Evolutionary conservation across 306 rosid genomes (phyloP), one percentile per base, ranked within the genome.

Genomic region (Acmispon strigosus): DNA sequence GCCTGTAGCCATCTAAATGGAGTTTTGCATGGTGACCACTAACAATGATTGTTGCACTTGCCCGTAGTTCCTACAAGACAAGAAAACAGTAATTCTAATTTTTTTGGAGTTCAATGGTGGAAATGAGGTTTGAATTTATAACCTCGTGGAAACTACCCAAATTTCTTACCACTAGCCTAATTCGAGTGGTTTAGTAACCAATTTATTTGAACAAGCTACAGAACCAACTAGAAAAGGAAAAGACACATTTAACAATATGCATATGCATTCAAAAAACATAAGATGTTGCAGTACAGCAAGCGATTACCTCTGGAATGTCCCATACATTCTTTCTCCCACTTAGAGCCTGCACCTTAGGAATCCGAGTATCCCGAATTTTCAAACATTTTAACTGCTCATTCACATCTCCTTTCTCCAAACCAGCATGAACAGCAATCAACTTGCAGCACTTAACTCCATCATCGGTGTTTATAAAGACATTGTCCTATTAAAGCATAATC

Each of bases 11-110:
- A 61, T 94, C 90, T 45, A 83, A 62, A 59, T 83, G 84, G 54
- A 90, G 96, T 70, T 89, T 94, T 52, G 19, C 98, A 51, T 94
- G 98, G 86, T 90, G 97, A 78, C 97, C 97, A 15, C 97, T 90
- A 47, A 89, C 92, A 49, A 94, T 65, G 19, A 90, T 72, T 41
- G 88, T 89, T 44, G 83, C 73, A 71, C 82, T 87, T 18, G 72
- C 78, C 19, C 56, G 68, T 60, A 89, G 84, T 53, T 84, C 95
- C 98, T 90, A 72, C 34, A 29, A 65, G 89, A 72, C 34, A 22
- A 65, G 72, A 79, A 62, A 68, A 58, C 45, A 77, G 10, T 7
- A 32, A 45, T 51, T 37, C 6, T 32, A 32, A 4, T 32, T 32
- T 32, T 5, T 6, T 32, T 32, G 37, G 37, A 32, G 37, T 32